Evolutionary conservation across 2,329 filamentous ascomycete species (phyloP).

Genomic region (Neopestalotiopsis sp.): DNA sequence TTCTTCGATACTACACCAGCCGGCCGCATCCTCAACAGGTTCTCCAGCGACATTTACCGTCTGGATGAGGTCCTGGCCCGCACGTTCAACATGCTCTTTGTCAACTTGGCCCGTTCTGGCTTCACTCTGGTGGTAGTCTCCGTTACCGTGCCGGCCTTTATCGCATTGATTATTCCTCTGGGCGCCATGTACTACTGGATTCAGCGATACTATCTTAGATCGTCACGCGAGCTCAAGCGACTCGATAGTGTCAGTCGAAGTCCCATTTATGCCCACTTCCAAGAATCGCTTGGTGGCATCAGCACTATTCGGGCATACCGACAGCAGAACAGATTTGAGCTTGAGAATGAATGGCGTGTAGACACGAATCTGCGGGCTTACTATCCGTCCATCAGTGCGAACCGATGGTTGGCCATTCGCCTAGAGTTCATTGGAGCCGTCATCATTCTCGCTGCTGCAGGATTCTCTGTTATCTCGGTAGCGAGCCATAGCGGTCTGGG

Average conservation of each 20-base stretch:
- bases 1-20: conserved; percentile 98
- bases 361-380: conserved; percentile 94
- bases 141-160: conserved; percentile 78
- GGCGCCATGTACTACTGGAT: conserved; percentile 86
- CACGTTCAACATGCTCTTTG: conserved; percentile 96
- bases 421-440: conserved; percentile 94
- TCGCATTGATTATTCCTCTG: conserved; percentile 81
- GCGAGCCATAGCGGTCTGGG: conserved; percentile 67
- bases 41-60: conserved; percentile 84
- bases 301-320: conserved; percentile 95
- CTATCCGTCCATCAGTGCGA: conserved; percentile 93
- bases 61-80: conserved; percentile 94
- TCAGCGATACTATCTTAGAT: conserved; percentile 95
- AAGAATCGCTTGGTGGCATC: conserved; percentile 92
- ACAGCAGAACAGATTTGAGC: conserved; percentile 84
- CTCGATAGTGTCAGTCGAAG: conserved; percentile 94
- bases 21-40: conserved; percentile 94
- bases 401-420: conserved; percentile 92
- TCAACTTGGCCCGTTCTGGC: conserved; percentile 73
- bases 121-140: conserved; percentile 92
- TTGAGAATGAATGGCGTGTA: conserved; percentile 97
- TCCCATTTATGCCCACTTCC: conserved; percentile 97
- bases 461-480: conserved; percentile 82
- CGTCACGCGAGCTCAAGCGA: conserved; percentile 94
- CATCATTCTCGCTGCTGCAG: conserved; percentile 87